Base-by-base conservation (phyloP, 2,329 filamentous ascomycete species). In the Fusarium compactum region DNA sequence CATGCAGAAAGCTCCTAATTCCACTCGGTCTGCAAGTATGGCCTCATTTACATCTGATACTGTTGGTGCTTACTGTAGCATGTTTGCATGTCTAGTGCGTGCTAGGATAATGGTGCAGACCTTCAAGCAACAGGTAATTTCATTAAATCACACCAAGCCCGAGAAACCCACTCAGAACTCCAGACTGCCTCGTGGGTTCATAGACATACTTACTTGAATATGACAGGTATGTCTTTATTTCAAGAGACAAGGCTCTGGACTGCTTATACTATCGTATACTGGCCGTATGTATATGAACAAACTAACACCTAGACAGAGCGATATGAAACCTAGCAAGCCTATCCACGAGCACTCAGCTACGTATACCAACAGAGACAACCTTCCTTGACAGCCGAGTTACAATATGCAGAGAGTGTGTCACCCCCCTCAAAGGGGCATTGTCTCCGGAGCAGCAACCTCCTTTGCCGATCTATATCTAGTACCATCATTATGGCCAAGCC, bases 401-500 rank as follows among this genome's bases (percentile, higher is more conserved):
- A 9, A 14, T 15, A n/a, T 27, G 10, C 25, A 41, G 7, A 12
- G 6, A 30, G 10, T 4, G 9, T 27, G 9, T 32, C 18, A n/a
- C 25, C 22, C 32, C 22, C 24, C 15, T 66, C 27, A 69, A 14
- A 69, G 3, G 18, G 52, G 40, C 61, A 58, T 34, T 18, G 43
- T 69, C 10, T 67, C 44, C 1, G 76, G 73, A 18, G 69, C 69
- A 5, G 73, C 72, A 7, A 77, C 70, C 41, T 67, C 63, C 44
- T 66, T 67, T 6, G 76, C 73, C 15, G 61, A 58, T n/a, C 56
- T 44, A 29, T 72, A 73, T 15, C 64, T 65, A 12, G 55, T 70
- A 22, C 76, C 76, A 27, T 80, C 73, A 32, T 53, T 71, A 20
- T 62, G 50, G n/a, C 69, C 67, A 12, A 77, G 40, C 56, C 77